Percentiles rank a stretch among this genome's conserved stretches.
phyloP scores from a whole-genome alignment of 306 rosid genomes.

The Begonia masoniana region DNA sequence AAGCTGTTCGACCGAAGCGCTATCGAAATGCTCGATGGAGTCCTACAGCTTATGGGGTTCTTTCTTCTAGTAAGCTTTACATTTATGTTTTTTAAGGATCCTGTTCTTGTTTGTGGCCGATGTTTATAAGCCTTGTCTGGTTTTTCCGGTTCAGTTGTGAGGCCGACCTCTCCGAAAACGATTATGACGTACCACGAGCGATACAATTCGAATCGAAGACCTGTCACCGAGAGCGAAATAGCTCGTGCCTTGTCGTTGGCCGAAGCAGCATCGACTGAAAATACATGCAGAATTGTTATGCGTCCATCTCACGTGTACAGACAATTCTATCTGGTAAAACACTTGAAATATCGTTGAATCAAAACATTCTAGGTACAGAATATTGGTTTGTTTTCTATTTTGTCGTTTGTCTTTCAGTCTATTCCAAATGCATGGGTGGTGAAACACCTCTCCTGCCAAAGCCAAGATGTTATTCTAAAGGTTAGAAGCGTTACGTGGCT shows the following conservation, averaged over 20 bases:
- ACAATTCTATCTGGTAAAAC: slow-evolving; percentile 55
- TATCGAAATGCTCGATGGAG: no score
- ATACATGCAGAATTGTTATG: slow-evolving; percentile 30
- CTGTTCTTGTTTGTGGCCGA: no score
- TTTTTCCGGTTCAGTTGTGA: slow-evolving; percentile 15
- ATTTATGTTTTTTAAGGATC: no score
- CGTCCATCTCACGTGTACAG: slow-evolving; percentile 51
- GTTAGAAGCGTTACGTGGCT: slow-evolving; percentile 24
- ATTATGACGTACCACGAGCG: slow-evolving; percentile 3
- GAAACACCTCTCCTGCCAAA: slow-evolving; percentile 9
- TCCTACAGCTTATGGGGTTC: no score
- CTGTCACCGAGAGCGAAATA: slow-evolving; percentile 35
- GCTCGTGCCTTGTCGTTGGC: slow-evolving; percentile 25
- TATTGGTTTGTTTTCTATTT: not conserved
- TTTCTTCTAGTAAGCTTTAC: no score
- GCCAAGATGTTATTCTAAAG: slow-evolving; percentile 43
- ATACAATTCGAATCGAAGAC: slow-evolving; percentile 48
- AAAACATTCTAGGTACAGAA: not conserved
- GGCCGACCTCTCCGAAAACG: slow-evolving; percentile 11
- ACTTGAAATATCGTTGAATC: not conserved
- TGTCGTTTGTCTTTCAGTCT: slow-evolving; percentile 13
- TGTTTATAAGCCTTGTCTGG: no score
- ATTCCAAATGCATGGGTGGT: slow-evolving; percentile 30
- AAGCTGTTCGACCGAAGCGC: not conserved
- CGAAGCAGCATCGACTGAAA: slow-evolving; percentile 19